phyloP scores from a whole-genome alignment of 495 filamentous ascomycete species.

The Penicillium lagena region DNA sequence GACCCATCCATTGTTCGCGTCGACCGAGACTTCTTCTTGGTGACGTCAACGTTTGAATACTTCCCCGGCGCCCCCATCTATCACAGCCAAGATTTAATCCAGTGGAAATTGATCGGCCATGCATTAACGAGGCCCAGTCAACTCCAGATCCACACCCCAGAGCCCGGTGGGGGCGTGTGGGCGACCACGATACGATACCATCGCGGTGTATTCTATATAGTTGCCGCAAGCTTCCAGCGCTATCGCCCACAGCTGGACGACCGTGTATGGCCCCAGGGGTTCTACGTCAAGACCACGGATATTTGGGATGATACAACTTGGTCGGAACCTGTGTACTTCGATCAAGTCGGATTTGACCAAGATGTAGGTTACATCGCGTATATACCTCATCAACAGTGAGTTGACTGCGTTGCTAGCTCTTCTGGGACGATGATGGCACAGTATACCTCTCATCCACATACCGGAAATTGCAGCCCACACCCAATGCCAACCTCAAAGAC shows the following conservation, averaged over 20 bases:
- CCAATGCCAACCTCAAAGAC: conserved; percentile 21
- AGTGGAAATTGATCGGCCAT: conserved; percentile 44
- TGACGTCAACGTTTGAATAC: conserved; percentile 43
- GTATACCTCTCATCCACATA: conserved; percentile 34
- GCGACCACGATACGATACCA: conserved; percentile 37
- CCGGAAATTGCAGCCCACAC: conserved; percentile 23
- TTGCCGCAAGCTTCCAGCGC: conserved; percentile 33
- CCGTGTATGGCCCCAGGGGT: conserved; percentile 39
- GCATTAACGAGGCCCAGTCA: conserved; percentile 54
- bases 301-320: conserved; percentile 41
- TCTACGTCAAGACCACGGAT: conserved; percentile 39
- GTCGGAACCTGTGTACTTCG: conserved; percentile 45
- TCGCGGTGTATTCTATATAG: conserved; percentile 31
- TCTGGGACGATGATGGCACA: conserved; percentile 34
- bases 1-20: conserved; percentile 37
- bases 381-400: background rate
- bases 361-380: conserved; percentile 23
- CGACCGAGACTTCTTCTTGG: conserved; percentile 32
- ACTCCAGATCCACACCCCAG: conserved; percentile 53
- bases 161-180: conserved; percentile 43
- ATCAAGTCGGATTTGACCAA: conserved; percentile 41
- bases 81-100: conserved; percentile 37
- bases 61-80: conserved; percentile 44
- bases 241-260: conserved; percentile 38
- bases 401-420: conserved; percentile 16